phyloP scores from a whole-genome alignment of 805 yeast genomes.

The Saccharomycopsis sp. region DNA sequence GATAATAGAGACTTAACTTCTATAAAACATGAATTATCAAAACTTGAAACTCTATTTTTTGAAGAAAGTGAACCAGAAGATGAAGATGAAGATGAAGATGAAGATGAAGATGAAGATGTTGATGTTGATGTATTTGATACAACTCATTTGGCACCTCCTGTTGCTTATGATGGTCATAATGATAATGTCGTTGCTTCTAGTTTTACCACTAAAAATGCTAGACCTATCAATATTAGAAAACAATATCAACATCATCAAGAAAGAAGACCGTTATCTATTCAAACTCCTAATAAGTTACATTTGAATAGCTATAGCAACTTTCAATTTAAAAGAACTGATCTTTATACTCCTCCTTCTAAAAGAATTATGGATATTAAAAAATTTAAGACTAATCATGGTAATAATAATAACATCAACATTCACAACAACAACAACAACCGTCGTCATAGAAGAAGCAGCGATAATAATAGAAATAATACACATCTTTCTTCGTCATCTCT shows the following conservation, averaged over 20 bases:
- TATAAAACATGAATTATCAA: conserved; percentile 50
- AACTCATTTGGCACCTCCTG: too few species aligned
- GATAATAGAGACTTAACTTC: conserved; percentile 58
- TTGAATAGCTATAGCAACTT: conserved; percentile 13
- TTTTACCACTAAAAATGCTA: conserved; percentile 20
- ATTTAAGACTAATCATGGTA: not conserved
- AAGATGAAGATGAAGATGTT: conserved; percentile 3
- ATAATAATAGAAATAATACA: not conserved
- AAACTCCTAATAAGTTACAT: conserved; percentile 35
- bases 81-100: conserved; percentile 6
- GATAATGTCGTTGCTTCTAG: conserved; percentile 6
- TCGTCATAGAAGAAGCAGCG: too few species aligned
- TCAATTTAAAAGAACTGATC: conserved; percentile 54
- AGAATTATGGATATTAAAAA: conserved; percentile 8
- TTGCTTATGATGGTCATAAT: not conserved
- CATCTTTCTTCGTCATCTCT: not conserved
- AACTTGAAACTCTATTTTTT: conserved; percentile 61
- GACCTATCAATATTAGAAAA: conserved; percentile 22
- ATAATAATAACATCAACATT: conserved; percentile 1
- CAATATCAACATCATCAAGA: conserved; percentile 22
- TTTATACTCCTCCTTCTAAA: conserved; percentile 62
- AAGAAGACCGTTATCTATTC: conserved; percentile 55
- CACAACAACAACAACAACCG: too few species aligned
- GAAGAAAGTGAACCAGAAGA: conserved; percentile 41
- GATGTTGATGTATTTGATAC: conserved; percentile 7